Evolutionary conservation across 1,139 yeast species (phyloP).

Genomic region (Yamadazyma sp.): DNA sequence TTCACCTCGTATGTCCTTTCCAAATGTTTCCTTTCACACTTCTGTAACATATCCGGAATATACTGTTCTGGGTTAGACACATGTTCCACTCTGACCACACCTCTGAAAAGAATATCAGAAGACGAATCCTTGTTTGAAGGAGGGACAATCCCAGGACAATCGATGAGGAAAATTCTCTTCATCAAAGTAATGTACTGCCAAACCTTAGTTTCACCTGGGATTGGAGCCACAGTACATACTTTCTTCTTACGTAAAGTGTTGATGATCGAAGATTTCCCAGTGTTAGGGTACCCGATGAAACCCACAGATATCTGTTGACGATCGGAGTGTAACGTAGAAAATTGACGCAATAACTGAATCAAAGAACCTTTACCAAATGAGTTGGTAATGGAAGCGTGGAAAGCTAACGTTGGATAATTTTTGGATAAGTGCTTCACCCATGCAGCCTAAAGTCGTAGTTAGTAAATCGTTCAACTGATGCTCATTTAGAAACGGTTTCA

Average conservation of each 20-base stretch:
- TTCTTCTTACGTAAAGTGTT: conserved; percentile 91
- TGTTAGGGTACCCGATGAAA: conserved; percentile 94
- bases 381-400: conserved; percentile 96
- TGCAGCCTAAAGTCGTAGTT: conserved; percentile 82
- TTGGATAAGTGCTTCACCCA: conserved; percentile 96
- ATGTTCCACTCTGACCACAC: conserved; percentile 97
- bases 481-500: neutral
- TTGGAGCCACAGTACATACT: conserved; percentile 96
- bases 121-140: conserved; percentile 88
- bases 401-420: conserved; percentile 91
- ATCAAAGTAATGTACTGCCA: conserved; percentile 98
- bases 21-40: conserved; percentile 86
- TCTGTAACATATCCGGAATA: conserved; percentile 80
- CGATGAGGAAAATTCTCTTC: conserved; percentile 92
- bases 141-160: conserved; percentile 99
- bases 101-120: conserved; percentile 92
- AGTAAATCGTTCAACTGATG: conserved; percentile 34
- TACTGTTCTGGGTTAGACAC: conserved; percentile 95
- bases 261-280: conserved; percentile 94
- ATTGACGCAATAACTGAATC: conserved; percentile 90
- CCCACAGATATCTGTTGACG: conserved; percentile 97
- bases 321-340: conserved; percentile 85
- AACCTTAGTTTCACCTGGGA: conserved; percentile 98
- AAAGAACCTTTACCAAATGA: conserved; percentile 97
- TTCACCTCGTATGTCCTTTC: conserved; percentile 94